Conservation (phyloP, 2,329 filamentous ascomycete genomes). For the Cadophora malorum region DNA sequence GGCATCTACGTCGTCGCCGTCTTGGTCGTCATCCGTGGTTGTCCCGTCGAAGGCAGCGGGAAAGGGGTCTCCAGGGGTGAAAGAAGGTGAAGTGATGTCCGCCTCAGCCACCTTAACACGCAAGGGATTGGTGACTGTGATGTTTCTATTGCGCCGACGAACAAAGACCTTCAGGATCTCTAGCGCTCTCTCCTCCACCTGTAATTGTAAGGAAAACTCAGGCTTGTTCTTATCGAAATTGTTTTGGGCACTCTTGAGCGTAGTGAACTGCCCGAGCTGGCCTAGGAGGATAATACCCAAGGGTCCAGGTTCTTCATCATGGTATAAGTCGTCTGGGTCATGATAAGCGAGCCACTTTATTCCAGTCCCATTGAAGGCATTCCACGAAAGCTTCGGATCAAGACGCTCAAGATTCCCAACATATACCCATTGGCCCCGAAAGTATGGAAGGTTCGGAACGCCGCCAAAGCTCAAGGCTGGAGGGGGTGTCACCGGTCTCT, state of each 20-base stretch:
- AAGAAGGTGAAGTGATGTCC: not conserved
- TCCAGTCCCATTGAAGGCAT: conserved; percentile 23
- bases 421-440: conserved; percentile 28
- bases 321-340: conserved; percentile 24
- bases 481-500: conserved; percentile 27
- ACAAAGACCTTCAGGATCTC: conserved; percentile 26
- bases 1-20: not conserved
- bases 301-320: conserved; percentile 24
- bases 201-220: conserved; percentile 31
- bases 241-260: conserved; percentile 25
- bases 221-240: conserved; percentile 28
- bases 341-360: conserved; percentile 20
- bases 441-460: conserved; percentile 28
- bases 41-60: not conserved
- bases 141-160: conserved; percentile 17
- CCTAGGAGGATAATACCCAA: conserved; percentile 30
- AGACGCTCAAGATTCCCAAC: conserved; percentile 26
- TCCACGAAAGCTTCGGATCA: conserved; percentile 29
- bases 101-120: not conserved
- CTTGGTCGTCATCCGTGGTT: not conserved
- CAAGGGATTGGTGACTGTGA: not conserved
- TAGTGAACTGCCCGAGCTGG: conserved; percentile 27
- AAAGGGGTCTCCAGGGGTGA: not conserved
- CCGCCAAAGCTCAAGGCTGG: conserved; percentile 23
- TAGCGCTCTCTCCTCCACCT: conserved; percentile 24